Conservation (phyloP, 192 early-diverging fungal genomes). For the Rhizophagus clarus region DNA sequence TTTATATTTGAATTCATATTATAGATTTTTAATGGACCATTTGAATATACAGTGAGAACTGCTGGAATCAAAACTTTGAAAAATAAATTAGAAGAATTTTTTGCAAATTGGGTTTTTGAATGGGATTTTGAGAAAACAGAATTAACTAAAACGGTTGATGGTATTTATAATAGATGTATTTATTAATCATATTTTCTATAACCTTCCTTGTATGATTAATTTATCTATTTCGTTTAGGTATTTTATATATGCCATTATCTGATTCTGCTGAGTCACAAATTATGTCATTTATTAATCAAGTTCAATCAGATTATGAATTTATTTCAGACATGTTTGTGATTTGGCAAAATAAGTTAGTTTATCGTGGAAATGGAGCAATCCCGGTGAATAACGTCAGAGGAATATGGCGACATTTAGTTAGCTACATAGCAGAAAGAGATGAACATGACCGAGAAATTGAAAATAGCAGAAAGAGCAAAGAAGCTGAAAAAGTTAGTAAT, state of each 20-base stretch:
- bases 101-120: slow-evolving; percentile 58
- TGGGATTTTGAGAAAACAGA: slow-evolving; percentile 56
- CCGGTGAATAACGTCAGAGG: background rate
- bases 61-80: background rate
- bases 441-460: slow-evolving; percentile 1
- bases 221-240: slow-evolving; percentile 7
- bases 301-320: slow-evolving; percentile 16
- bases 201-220: background rate
- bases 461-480: slow-evolving; percentile 18
- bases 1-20: background rate
- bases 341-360: slow-evolving; percentile 27
- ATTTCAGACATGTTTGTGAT: slow-evolving; percentile 19
- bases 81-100: slow-evolving; percentile 58
- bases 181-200: no score
- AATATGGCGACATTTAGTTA: slow-evolving; percentile 21
- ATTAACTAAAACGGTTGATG: slow-evolving; percentile 28
- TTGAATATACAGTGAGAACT: slow-evolving; percentile 31
- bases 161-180: slow-evolving; percentile 15
- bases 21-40: slow-evolving; percentile 48
- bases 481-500: slow-evolving; percentile 22
- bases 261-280: background rate
- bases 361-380: background rate
- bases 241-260: slow-evolving; percentile 20
- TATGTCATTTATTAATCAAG: slow-evolving; percentile 1
- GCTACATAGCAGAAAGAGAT: slow-evolving; percentile 14